A percentile compares a stretch with the other conserved stretches of the same genome.
Evolutionary conservation across 164 flowering plant genomes (phyloP).

Genomic region (Vitis amurensis): DNA sequence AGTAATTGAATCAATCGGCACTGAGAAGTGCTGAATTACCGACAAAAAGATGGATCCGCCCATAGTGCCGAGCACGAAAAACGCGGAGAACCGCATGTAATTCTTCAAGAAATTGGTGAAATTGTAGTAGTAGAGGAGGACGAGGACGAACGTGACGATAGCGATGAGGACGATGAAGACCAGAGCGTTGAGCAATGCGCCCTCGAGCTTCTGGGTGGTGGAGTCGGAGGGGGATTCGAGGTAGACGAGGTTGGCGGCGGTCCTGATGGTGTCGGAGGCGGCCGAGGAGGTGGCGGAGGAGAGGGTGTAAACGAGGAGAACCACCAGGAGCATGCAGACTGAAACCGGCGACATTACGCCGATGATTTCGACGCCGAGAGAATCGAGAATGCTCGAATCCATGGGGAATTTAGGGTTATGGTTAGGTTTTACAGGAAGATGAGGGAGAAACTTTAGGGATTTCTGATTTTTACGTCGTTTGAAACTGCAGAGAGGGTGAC

Average conservation of each 20-base stretch:
- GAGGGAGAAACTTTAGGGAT: too few species aligned
- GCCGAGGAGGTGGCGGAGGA: conserved; percentile 36
- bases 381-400: conserved; percentile 66
- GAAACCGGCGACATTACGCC: conserved; percentile 89
- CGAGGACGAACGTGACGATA: conserved; percentile 68
- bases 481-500: too few species aligned
- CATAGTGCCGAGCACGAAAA: conserved; percentile 63
- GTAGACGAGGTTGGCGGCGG: conserved; percentile 90
- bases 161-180: conserved; percentile 75
- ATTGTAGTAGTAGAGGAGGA: conserved; percentile 78
- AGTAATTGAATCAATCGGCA: conserved; percentile 68
- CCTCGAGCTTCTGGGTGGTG: conserved; percentile 65
- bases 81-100: conserved; percentile 84
- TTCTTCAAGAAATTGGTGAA: conserved; percentile 75
- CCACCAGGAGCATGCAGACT: conserved; percentile 84
- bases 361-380: conserved; percentile 69
- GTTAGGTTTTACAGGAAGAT: background rate
- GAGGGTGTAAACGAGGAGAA: conserved; percentile 65
- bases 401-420: conserved; percentile 15
- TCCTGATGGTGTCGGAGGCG: conserved; percentile 39
- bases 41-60: conserved; percentile 72
- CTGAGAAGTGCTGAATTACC: conserved; percentile 55
- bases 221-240: conserved; percentile 74
- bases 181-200: conserved; percentile 69
- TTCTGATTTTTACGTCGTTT: too few species aligned